Conservation (phyloP, 164 flowering plant species). For the Annona squamosa region DNA sequence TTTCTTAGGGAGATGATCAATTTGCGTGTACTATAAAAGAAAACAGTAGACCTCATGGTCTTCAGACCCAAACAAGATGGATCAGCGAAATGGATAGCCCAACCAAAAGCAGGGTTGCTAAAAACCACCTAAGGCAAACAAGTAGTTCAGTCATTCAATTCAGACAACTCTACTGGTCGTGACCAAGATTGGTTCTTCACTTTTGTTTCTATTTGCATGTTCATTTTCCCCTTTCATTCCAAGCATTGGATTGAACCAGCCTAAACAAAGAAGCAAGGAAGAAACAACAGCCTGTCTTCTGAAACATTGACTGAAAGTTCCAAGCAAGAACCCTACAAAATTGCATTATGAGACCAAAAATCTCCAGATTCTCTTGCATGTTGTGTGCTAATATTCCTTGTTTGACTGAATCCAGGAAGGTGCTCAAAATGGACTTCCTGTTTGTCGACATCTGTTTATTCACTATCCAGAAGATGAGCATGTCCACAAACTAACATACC, state of each 20-base stretch:
- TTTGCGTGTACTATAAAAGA: not conserved
- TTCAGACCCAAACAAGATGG: not conserved
- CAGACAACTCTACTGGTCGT: not conserved
- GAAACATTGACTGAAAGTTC: not conserved
- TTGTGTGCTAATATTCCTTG: not conserved
- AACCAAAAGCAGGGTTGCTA: not conserved
- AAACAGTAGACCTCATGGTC: not conserved
- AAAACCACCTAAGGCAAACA: not conserved
- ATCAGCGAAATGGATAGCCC: not conserved
- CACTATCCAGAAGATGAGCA: conserved; percentile 65
- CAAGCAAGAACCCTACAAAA: not conserved
- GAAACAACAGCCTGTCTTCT: not conserved
- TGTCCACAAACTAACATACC: conserved; percentile 50
- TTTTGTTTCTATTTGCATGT: no score
- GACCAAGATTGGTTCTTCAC: no score
- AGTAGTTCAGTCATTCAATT: not conserved
- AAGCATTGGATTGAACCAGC: not conserved
- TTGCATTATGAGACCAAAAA: not conserved
- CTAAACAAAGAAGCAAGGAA: not conserved
- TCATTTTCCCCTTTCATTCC: not conserved
- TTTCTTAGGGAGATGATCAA: not conserved
- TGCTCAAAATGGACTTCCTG: conserved; percentile 57
- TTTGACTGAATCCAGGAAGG: conserved; percentile 47
- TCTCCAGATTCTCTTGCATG: not conserved
- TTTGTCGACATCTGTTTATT: conserved; percentile 68